phyloP scores from a whole-genome alignment of 2,329 filamentous ascomycete genomes.

The Botrytis fabae region DNA sequence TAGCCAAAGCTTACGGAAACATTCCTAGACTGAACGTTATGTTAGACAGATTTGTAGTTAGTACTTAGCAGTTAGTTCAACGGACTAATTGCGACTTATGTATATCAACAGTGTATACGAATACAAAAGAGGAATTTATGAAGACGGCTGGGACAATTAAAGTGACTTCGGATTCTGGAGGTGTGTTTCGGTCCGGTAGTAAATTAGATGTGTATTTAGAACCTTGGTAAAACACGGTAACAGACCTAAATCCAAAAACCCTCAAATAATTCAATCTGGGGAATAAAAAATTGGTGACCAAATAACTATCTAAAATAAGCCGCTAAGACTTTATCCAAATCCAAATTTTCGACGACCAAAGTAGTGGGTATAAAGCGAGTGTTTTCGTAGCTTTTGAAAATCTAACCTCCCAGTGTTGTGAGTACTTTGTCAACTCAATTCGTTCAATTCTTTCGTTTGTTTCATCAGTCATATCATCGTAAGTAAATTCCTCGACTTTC shows the following conservation, averaged over 20 bases:
- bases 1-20: neutral
- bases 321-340: neutral
- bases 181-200: neutral
- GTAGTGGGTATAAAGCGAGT: slow-evolving; percentile 15
- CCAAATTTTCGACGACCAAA: neutral
- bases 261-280: neutral
- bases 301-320: slow-evolving; percentile 16
- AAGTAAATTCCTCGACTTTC: neutral
- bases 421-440: slow-evolving; percentile 1
- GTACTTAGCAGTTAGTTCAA: neutral
- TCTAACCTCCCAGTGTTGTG: slow-evolving; percentile 11
- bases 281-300: slow-evolving; percentile 7
- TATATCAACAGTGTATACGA: neutral
- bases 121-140: neutral
- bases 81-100: neutral
- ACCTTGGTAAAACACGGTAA: neutral
- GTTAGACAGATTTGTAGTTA: neutral
- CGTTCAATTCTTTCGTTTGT: slow-evolving; percentile 8
- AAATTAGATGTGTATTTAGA: neutral
- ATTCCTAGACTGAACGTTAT: neutral
- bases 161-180: neutral
- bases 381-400: slow-evolving; percentile 12
- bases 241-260: neutral
- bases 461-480: slow-evolving; percentile 15
- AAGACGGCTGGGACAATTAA: neutral